Conservation (phyloP, 1,284 basidiomycete genomes). For the Ceratobasidium sp. region DNA sequence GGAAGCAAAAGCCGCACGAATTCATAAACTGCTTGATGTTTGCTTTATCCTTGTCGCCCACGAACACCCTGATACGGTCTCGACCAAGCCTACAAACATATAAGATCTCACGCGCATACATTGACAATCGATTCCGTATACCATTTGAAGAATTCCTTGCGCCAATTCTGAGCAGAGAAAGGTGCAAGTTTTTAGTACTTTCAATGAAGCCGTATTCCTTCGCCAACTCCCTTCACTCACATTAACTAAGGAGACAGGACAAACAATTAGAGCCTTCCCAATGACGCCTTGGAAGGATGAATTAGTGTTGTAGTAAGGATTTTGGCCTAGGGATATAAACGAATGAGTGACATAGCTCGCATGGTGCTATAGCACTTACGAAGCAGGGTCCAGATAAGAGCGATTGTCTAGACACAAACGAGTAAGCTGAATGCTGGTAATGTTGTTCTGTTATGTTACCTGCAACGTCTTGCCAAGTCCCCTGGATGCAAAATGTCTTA, state of each 20-base stretch:
- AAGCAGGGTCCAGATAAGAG: slow-evolving; percentile 88
- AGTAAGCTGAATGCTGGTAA: not conserved
- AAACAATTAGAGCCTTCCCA: slow-evolving; percentile 90
- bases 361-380: slow-evolving; percentile 64
- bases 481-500: slow-evolving; percentile 64
- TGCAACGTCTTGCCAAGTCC: slow-evolving; percentile 95
- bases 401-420: slow-evolving; percentile 74
- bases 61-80: slow-evolving; percentile 83
- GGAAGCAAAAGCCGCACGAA: slow-evolving; percentile 62
- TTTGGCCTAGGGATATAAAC: slow-evolving; percentile 74
- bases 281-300: slow-evolving; percentile 58
- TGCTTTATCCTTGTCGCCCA: slow-evolving; percentile 82
- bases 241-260: slow-evolving; percentile 91
- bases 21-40: slow-evolving; percentile 81
- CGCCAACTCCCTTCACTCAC: slow-evolving; percentile 60
- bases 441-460: slow-evolving; percentile 56
- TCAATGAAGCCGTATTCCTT: too few relatives aligned
- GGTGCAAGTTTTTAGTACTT: too few relatives aligned
- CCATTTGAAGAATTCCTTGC: slow-evolving; percentile 96
- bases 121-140: slow-evolving; percentile 52
- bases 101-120: not conserved
- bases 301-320: slow-evolving; percentile 73
- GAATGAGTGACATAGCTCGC: not conserved
- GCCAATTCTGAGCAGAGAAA: slow-evolving; percentile 82
- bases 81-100: slow-evolving; percentile 71